Evolutionary conservation across 2,329 filamentous ascomycete species (phyloP).

Genomic region (Aspergillus thermomutatus): DNA sequence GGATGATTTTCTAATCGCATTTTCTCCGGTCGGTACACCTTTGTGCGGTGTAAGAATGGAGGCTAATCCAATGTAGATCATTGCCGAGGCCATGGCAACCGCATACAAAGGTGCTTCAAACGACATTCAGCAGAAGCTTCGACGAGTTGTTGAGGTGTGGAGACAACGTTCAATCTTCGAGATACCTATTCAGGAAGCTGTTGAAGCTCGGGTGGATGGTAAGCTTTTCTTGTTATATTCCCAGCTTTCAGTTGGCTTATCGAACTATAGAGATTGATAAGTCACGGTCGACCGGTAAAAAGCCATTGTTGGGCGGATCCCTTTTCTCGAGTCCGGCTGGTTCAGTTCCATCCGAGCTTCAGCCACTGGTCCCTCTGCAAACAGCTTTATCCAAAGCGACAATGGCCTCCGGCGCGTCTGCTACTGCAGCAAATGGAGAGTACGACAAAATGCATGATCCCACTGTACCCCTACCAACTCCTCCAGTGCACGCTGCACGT

Average conservation of each 20-base stretch:
- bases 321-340: constrained; percentile 62
- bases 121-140: constrained; percentile 83
- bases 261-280: constrained; percentile 53
- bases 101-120: constrained; percentile 86
- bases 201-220: constrained; percentile 80
- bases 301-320: constrained; percentile 62
- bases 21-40: constrained; percentile 62
- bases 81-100: constrained; percentile 83
- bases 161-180: constrained; percentile 83
- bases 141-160: constrained; percentile 93
- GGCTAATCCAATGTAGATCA: constrained; percentile 51
- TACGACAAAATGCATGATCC: constrained; percentile 81
- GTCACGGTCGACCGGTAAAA: constrained; percentile 50
- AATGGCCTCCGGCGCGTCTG: constrained; percentile 62
- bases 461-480: constrained; percentile 64
- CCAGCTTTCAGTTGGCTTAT: constrained; percentile 6
- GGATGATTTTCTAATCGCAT: constrained; percentile 87
- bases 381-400: constrained; percentile 71
- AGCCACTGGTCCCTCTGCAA: constrained; percentile 70
- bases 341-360: constrained; percentile 71
- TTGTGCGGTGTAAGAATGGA: background rate
- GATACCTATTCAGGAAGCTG: constrained; percentile 69
- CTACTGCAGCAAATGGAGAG: constrained; percentile 72
- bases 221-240: constrained; percentile 24
- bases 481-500: constrained; percentile 87